Percentiles rank a stretch among this genome's conserved stretches.
Conservation (phyloP, 202 grass and related monocot genomes). For the Brachypodium distachyon region DNA sequence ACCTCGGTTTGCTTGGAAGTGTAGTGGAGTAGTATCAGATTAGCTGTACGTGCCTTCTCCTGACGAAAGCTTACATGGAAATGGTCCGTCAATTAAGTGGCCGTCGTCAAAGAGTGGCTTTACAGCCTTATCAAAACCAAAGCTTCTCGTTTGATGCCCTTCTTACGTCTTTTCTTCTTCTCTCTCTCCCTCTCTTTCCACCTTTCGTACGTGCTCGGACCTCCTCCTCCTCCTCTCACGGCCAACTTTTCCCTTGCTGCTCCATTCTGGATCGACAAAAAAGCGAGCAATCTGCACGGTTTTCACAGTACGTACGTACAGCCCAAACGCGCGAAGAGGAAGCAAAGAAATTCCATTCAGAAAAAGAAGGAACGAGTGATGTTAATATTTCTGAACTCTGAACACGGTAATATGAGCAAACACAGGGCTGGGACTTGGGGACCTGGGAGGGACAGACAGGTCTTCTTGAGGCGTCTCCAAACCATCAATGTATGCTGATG, state of each 20-base stretch:
- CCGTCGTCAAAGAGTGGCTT: constrained; percentile 20
- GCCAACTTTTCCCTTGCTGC: constrained; percentile 31
- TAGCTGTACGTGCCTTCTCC: too few relatives aligned
- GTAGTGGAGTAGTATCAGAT: too few relatives aligned
- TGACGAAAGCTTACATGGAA: background rate
- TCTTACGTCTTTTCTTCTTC: constrained; percentile 40
- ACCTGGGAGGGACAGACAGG: background rate
- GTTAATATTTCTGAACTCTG: too few relatives aligned
- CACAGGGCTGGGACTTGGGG: too few relatives aligned
- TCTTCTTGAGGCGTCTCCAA: background rate
- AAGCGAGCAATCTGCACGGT: background rate
- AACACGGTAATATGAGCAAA: background rate
- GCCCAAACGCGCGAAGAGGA: background rate
- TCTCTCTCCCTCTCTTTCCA: background rate
- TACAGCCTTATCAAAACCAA: constrained; percentile 49
- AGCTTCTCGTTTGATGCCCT: constrained; percentile 44
- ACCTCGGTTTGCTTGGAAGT: too few relatives aligned
- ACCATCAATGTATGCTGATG: constrained; percentile 23
- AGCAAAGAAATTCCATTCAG: background rate
- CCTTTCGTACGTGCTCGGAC: constrained; percentile 17
- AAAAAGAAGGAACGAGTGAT: too few relatives aligned
- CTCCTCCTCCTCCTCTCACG: constrained; percentile 22
- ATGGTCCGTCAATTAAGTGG: background rate
- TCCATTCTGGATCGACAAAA: background rate
- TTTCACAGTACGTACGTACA: background rate